Evolutionary conservation across 1,284 basidiomycete genomes (phyloP).

Genomic region (Ustilago xerochloae): DNA sequence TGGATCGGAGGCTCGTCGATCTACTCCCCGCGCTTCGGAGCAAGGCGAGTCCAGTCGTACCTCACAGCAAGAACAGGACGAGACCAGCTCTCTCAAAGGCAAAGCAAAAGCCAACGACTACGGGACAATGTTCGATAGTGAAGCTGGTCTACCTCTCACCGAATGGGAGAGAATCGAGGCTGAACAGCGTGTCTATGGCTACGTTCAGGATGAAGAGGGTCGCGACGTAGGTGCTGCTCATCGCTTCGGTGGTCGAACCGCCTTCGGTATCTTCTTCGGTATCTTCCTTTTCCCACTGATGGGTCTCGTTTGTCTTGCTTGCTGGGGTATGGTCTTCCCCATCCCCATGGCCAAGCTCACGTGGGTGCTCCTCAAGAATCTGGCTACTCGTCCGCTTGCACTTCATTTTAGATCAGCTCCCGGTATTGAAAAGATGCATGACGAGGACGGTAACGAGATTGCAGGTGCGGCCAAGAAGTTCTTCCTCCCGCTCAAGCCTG

Average conservation of each 20-base stretch:
- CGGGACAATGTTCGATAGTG: conserved; percentile 26
- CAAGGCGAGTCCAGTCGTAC: conserved; percentile 29
- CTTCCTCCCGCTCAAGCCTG: conserved; percentile 66
- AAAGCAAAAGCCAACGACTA: conserved; percentile 46
- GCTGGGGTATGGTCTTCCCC: conserved; percentile 92
- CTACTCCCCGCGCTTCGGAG: conserved; percentile 34
- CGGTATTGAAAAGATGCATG: conserved; percentile 41
- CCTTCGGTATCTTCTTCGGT: conserved; percentile 78
- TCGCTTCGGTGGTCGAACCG: conserved; percentile 54
- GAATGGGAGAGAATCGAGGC: conserved; percentile 54
- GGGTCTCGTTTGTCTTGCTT: conserved; percentile 75
- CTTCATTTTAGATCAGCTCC: conserved; percentile 83
- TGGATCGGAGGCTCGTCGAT: conserved; percentile 32
- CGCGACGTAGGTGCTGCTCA: conserved; percentile 52
- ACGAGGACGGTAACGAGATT: conserved; percentile 62
- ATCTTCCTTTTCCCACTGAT: conserved; percentile 87
- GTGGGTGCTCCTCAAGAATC: conserved; percentile 88
- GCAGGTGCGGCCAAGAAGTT: conserved; percentile 46
- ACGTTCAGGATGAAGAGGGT: conserved; percentile 60
- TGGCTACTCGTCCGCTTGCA: conserved; percentile 82
- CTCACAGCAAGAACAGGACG: conserved; percentile 37
- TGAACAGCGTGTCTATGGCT: conserved; percentile 61
- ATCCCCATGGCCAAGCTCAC: conserved; percentile 98
- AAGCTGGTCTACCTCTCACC: conserved; percentile 20
- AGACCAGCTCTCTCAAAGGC: conserved; percentile 48